Evolutionary conservation across 1,284 basidiomycete genomes (phyloP), one percentile per base, ranked within the genome.

Genomic region (Naganishia liquefaciens): DNA sequence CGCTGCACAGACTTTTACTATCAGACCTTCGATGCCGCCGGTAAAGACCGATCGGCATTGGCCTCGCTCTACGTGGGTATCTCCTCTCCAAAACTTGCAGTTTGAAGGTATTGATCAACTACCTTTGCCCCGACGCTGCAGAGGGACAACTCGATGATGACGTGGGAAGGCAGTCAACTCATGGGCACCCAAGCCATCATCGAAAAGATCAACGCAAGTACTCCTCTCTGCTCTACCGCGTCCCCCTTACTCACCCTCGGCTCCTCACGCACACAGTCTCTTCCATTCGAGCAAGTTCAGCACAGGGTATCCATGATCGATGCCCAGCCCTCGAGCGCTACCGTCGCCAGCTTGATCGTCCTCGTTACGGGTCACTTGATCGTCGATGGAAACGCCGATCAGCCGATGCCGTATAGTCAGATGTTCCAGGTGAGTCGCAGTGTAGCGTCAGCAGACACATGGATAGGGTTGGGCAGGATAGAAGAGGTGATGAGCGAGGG

Each of bases 341-440:
- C 80, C 21, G 77, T 84, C 15, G 83, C 86, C 9, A 87, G 86
- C 69, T 79, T 98, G 68, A 81, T 96, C 64, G 91, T 98, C 64
- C 87, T 87, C 74, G 91, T 98, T 43, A 97, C 93, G 28, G 95
- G 95, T 11, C 80, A 87, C 57, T 82, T 98, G 33, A 63, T 88
- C 58, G 93, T 95, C 69, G 93, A 94, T 69, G 57, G 57, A 10
- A 90, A 88, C 72, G 84, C 83, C 70, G 64, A 79, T 64, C 89
- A 91, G 73, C 85, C 90, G n/a, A 81, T 97, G 66, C 87, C 86
- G 73, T 97, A 91, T 83, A 89, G 87, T 70, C 93, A 96, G 79
- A 82, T 88, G 66, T 99, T 98, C 86, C 92, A 94, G 70, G 77
- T 79, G 68, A 73, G 76, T 72, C 3, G 5, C 28, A 4, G 23